phyloP scores from a whole-genome alignment of 768 basidiomycete species.

The Sporobolomyces phaffii region DNA sequence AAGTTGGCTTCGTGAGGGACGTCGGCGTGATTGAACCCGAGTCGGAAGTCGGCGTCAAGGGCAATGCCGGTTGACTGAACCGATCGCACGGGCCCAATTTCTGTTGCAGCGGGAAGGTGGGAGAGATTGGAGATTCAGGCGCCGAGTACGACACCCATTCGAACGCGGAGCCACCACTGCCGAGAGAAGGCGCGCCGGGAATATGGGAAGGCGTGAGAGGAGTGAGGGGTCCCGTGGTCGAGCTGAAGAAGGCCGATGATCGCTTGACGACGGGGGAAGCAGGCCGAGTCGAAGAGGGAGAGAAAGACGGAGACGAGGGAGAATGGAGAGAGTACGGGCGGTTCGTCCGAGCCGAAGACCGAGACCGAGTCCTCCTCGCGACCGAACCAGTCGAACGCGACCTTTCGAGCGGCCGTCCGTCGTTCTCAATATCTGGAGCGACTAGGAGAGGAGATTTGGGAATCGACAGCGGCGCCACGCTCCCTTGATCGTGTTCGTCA shows the following conservation, averaged over 20 bases:
- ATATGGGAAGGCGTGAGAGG: constrained; percentile 38
- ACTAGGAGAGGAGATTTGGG: neutral
- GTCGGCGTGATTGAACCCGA: constrained; percentile 7
- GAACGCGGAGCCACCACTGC: constrained; percentile 1
- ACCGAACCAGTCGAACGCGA: neutral
- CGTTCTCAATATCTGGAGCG: neutral
- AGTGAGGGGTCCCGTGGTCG: constrained; percentile 25
- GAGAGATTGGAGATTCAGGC: constrained; percentile 28
- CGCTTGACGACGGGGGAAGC: constrained; percentile 23
- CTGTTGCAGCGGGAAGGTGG: neutral
- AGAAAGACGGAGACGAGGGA: neutral
- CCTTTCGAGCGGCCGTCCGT: neutral
- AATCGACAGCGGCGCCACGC: neutral
- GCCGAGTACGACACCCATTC: constrained; percentile 18
- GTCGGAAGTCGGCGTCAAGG: constrained; percentile 8
- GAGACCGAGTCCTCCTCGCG: neutral
- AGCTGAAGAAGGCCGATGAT: constrained; percentile 26
- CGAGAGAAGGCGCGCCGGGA: constrained; percentile 25
- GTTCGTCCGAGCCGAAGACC: neutral
- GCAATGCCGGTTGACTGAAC: neutral
- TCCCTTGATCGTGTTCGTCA: neutral
- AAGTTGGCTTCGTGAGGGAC: no score
- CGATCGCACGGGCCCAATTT: neutral
- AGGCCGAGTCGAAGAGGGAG: neutral
- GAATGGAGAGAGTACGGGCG: neutral